These are phyloP conservation scores for Neonectria coccinea DNA, from an alignment of 2,329 filamentous ascomycete species.

Conservation along the genomic window DNA sequence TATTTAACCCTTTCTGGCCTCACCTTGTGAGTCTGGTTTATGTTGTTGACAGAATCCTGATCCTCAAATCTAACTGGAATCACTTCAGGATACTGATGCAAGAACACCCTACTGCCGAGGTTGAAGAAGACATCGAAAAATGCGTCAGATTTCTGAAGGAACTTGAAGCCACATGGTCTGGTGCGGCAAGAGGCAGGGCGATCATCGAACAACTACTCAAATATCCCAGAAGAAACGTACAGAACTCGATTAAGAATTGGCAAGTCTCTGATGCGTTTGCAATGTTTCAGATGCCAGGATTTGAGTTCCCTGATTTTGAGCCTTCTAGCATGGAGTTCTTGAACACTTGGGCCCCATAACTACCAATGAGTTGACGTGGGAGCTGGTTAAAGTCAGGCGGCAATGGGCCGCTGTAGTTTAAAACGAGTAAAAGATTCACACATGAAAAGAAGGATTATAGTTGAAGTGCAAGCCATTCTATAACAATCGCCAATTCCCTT, in stretches of 20 bases:
- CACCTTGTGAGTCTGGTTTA: constrained; percentile 35
- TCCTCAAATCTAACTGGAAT: neutral
- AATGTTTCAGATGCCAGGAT: neutral
- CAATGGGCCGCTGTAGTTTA: too few species aligned
- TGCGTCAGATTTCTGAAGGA: constrained; percentile 41
- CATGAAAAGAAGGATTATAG: too few species aligned
- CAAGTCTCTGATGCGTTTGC: neutral
- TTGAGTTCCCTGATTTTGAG: neutral
- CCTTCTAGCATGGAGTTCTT: neutral
- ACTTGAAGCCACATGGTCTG: constrained; percentile 43
- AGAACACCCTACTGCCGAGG: constrained; percentile 4
- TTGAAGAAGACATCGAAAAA: constrained; percentile 32
- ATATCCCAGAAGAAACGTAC: neutral
- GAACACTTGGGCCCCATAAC: neutral
- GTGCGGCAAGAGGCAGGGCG: constrained; percentile 36
- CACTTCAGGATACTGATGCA: constrained; percentile 37
- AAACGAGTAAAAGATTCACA: too few species aligned
- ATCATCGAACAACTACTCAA: constrained; percentile 44
- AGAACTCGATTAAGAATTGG: neutral
- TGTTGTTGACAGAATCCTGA: neutral
- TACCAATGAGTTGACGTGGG: too few species aligned
- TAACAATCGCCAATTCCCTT: too few species aligned
- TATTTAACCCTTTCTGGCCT: constrained; percentile 45
- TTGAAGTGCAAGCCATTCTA: too few species aligned
- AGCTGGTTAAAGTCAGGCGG: too few species aligned